Evolutionary conservation across 306 rosid species (phyloP).

Genomic region (Casuarina cunninghamiana): DNA sequence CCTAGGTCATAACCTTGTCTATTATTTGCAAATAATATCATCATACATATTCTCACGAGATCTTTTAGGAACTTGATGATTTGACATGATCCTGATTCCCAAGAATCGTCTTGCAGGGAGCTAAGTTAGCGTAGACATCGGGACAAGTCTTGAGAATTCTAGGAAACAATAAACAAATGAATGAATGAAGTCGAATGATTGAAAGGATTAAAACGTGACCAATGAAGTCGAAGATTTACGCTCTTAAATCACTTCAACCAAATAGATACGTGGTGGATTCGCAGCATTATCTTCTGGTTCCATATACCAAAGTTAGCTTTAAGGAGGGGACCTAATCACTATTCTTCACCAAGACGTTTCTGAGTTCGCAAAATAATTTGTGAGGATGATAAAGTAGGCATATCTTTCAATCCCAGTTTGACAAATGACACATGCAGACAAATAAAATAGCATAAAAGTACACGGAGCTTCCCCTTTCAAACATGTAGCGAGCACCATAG

Average conservation of each 20-base stretch:
- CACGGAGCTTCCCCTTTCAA: background rate
- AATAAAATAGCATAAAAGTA: background rate
- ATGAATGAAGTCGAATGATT: too few species aligned
- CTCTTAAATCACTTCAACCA: too few species aligned
- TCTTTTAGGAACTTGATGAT: background rate
- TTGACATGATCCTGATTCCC: background rate
- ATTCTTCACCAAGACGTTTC: too few species aligned
- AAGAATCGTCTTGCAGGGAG: too few species aligned
- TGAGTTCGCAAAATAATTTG: background rate
- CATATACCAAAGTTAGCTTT: background rate
- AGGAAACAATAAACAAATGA: too few species aligned
- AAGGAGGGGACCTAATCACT: background rate
- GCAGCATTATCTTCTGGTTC: background rate
- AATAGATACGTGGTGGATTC: background rate
- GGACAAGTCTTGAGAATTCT: too few species aligned
- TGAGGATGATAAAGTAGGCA: background rate
- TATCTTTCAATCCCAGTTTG: too few species aligned
- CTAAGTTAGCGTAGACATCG: too few species aligned
- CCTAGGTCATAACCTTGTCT: background rate
- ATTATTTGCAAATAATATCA: background rate
- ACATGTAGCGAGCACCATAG: background rate
- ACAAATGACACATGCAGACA: background rate
- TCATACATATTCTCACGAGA: background rate
- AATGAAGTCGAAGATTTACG: too few species aligned
- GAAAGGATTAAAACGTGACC: too few species aligned